These are phyloP conservation scores for Aspergillus calidoustus DNA, from an alignment of 2,329 filamentous ascomycete genomes.

Conservation along the genomic window DNA sequence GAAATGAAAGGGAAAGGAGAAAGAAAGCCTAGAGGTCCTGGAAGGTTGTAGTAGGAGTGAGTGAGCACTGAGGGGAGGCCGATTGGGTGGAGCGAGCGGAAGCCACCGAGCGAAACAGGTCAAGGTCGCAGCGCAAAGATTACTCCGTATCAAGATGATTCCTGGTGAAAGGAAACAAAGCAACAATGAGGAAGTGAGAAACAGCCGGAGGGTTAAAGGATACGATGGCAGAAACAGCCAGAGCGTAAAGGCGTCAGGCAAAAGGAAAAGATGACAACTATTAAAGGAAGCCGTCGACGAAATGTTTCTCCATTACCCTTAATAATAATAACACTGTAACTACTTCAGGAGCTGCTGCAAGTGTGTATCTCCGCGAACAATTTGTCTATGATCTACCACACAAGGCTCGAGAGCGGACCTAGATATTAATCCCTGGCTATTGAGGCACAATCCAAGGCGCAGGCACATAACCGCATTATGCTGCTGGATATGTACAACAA, in stretches of 20 bases:
- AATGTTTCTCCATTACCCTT: conserved; percentile 2
- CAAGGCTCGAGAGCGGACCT: neutral
- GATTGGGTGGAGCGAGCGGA: conserved; percentile 34
- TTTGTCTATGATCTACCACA: neutral
- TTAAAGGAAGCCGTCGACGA: neutral
- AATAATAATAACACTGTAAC: neutral
- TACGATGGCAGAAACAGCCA: conserved; percentile 10
- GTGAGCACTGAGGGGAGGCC: neutral
- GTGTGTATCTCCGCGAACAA: neutral
- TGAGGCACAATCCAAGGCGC: neutral
- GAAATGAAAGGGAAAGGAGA: conserved; percentile 17
- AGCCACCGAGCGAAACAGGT: conserved; percentile 32
- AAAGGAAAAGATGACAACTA: conserved; percentile 7
- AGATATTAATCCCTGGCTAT: neutral
- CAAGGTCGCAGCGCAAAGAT: conserved; percentile 25
- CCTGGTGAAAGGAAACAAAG: neutral
- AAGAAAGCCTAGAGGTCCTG: neutral
- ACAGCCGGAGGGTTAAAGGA: conserved; percentile 1
- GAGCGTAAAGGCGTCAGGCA: conserved; percentile 1
- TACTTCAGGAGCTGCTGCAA: neutral
- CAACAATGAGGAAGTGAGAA: conserved; percentile 6
- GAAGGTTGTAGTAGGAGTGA: too few relatives aligned
- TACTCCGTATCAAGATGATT: conserved; percentile 22
- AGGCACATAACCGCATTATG: neutral
- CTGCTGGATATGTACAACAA: neutral